Base-by-base conservation (phyloP, 2,329 filamentous ascomycete species). In the Aureobasidium sp. region DNA sequence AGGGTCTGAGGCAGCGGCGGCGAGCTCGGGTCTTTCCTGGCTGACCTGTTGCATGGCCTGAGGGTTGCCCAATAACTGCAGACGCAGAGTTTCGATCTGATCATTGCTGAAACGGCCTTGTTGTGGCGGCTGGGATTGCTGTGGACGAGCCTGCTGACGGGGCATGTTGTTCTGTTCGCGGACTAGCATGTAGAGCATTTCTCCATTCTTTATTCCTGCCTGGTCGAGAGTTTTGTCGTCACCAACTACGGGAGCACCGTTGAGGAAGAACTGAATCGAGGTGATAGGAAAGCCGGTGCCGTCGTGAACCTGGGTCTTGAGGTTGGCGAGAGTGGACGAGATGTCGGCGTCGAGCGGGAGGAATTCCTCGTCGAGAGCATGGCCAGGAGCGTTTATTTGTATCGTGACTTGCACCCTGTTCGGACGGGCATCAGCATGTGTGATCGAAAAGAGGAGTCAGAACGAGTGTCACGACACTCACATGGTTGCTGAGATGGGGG, bases 171-270 rank as follows among this genome's bases (percentile, higher is more conserved):
- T 67, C 76, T 63, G 63, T 64, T 68, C 60, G 65, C 68, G 67
- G 71, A 96, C 87, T 72, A 96, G 89, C 67, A 97, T 83, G 34
- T 89, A 91, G 66, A 99, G 79, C 89, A 99, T 92, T 71, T 97
- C 94, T 61, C 91, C 91, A 76, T 97, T 90, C 53, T 81, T 84
- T 68, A 99, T 88, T 45, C 88, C 83, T 36, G 92, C 82, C 69
- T 93, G 82, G 67, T 91, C 85, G 71, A 99, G 83, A 3, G 91
- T 96, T 74, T 91, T 88, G 62, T 82, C 76, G 69, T 92, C 87
- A 75, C 91, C 87, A 67, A 79, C 82, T 61, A 99, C 85, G 45
- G 92, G 83, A 66, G 85, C 84, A 66, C 93, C 94, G 73, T 97
- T 95, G 77, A 93, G 89, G 76, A 94, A 95, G 71, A 97, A 86